Evolutionary conservation across 2,329 filamentous ascomycete genomes (phyloP).

Genomic region (Colletotrichum sp.): DNA sequence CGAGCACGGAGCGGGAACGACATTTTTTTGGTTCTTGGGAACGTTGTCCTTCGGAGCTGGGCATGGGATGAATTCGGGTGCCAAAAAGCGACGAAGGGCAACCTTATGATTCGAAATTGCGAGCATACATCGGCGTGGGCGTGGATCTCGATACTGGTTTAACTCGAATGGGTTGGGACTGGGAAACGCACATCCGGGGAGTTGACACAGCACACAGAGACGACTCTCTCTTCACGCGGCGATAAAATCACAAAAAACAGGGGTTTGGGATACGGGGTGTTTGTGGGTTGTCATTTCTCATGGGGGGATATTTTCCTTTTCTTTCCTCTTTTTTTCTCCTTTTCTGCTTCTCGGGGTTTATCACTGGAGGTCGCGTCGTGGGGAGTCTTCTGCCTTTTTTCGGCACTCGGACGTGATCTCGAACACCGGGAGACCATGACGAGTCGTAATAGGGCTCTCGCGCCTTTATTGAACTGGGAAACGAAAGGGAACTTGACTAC

Average conservation of each 20-base stretch:
- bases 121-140: slow-evolving; percentile 22
- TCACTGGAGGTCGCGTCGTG: slow-evolving; percentile 1
- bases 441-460: slow-evolving; percentile 7
- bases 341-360: neutral
- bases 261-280: slow-evolving; percentile 15
- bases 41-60: slow-evolving; percentile 11
- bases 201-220: slow-evolving; percentile 12
- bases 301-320: neutral
- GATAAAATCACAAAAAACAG: slow-evolving; percentile 21
- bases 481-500: slow-evolving; percentile 9
- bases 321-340: neutral
- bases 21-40: neutral
- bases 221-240: slow-evolving; percentile 13
- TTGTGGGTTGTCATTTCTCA: neutral
- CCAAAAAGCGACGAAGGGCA: slow-evolving; percentile 20
- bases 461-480: slow-evolving; percentile 1
- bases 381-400: slow-evolving; percentile 9
- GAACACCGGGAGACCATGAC: neutral
- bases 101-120: slow-evolving; percentile 18
- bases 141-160: slow-evolving; percentile 19
- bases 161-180: slow-evolving; percentile 19
- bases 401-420: neutral
- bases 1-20: slow-evolving; percentile 18
- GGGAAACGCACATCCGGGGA: slow-evolving; percentile 20
- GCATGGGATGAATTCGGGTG: slow-evolving; percentile 6